phyloP scores from a whole-genome alignment of 2,329 filamentous ascomycete genomes.

The Ophiostoma ulmi region DNA sequence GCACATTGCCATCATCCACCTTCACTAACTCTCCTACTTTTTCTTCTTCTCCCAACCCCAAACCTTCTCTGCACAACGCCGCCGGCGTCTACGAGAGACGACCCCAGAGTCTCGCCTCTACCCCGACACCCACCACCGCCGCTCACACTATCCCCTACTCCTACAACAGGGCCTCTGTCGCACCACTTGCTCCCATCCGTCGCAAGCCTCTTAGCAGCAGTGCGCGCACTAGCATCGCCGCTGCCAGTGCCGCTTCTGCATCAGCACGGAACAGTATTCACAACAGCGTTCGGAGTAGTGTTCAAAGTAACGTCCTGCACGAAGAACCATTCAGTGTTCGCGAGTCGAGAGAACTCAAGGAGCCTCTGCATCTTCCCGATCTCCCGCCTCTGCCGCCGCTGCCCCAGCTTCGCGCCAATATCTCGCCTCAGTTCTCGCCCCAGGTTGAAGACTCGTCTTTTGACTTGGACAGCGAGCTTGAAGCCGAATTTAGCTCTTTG shows the following conservation, averaged over 20 bases:
- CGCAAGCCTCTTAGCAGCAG: conserved; percentile 17
- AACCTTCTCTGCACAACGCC: conserved; percentile 1
- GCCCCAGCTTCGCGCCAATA: not conserved
- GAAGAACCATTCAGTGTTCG: not conserved
- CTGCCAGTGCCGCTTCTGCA: conserved; percentile 29
- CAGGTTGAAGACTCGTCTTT: conserved; percentile 1
- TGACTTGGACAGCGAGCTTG: conserved; percentile 14
- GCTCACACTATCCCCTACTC: not conserved
- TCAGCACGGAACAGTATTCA: conserved; percentile 28
- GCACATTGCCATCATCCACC: conserved; percentile 19
- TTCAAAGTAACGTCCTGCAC: not conserved
- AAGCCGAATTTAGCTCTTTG: not conserved
- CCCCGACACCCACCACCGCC: not conserved
- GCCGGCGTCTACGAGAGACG: conserved; percentile 13
- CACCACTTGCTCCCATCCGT: conserved; percentile 10
- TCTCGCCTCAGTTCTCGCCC: not conserved
- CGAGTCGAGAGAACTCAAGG: conserved; percentile 1
- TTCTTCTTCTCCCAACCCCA: not conserved
- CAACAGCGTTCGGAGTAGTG: not conserved
- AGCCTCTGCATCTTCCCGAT: not conserved
- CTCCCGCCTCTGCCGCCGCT: conserved; percentile 7
- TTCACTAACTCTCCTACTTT: not conserved
- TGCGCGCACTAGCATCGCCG: conserved; percentile 16
- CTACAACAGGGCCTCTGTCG: conserved; percentile 9
- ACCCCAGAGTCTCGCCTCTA: conserved; percentile 22